Conservation (phyloP, 2,329 filamentous ascomycete species). For the Ophiosphaerella korrae region DNA sequence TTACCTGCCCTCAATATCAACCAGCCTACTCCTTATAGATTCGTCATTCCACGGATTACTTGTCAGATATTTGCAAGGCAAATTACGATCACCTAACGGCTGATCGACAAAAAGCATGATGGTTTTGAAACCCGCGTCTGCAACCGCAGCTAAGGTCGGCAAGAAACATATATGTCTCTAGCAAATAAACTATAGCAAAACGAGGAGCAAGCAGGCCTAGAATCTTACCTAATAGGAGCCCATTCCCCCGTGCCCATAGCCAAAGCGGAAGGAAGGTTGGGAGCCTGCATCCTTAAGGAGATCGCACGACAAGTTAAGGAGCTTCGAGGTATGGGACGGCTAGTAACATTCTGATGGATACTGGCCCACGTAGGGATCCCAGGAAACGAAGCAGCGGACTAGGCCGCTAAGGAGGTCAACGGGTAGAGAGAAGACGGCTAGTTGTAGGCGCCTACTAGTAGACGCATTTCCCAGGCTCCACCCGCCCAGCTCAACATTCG, state of each 20-base stretch:
- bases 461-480: too few relatives aligned
- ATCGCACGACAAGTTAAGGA: slow-evolving; percentile 15
- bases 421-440: slow-evolving; percentile 17
- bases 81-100: too few relatives aligned
- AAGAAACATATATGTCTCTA: slow-evolving; percentile 7
- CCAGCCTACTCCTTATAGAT: too few relatives aligned
- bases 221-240: slow-evolving; percentile 12
- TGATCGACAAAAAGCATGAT: too few relatives aligned
- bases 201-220: slow-evolving; percentile 8
- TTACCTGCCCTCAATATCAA: too few relatives aligned
- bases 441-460: neutral
- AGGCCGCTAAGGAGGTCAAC: slow-evolving; percentile 13
- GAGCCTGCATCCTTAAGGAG: slow-evolving; percentile 20
- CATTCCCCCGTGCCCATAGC: slow-evolving; percentile 14
- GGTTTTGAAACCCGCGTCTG: too few relatives aligned
- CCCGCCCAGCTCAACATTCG: slow-evolving; percentile 6
- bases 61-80: too few relatives aligned
- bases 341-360: slow-evolving; percentile 10
- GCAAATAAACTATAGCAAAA: slow-evolving; percentile 16
- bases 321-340: slow-evolving; percentile 11
- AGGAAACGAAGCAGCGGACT: slow-evolving; percentile 11
- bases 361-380: slow-evolving; percentile 8
- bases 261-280: slow-evolving; percentile 13
- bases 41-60: too few relatives aligned
- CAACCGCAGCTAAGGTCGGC: too few relatives aligned